Evolutionary conservation across 257 asterid species (phyloP).

Genomic region (Solanum etuberosum): DNA sequence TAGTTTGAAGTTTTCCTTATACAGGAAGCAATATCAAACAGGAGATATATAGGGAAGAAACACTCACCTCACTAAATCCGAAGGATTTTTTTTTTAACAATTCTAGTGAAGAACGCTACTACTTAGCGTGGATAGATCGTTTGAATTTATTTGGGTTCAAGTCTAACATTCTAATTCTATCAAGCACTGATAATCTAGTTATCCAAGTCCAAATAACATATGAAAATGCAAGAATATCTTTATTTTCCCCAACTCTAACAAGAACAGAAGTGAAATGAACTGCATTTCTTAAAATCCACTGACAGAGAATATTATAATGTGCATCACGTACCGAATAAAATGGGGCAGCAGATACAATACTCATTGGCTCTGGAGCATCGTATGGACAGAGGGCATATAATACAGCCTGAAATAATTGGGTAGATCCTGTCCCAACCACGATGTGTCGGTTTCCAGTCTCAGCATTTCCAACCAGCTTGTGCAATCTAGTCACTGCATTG

Average conservation of each 20-base stretch:
- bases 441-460: slow-evolving; percentile 54
- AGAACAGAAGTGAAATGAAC: not conserved
- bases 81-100: too few relatives aligned
- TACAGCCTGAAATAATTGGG: slow-evolving; percentile 85
- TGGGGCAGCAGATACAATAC: slow-evolving; percentile 86
- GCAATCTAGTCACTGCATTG: slow-evolving; percentile 47
- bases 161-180: not conserved
- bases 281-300: not conserved
- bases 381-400: slow-evolving; percentile 66
- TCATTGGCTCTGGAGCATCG: slow-evolving; percentile 48
- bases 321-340: slow-evolving; percentile 64
- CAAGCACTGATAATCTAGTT: not conserved
- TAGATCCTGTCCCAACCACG: slow-evolving; percentile 91
- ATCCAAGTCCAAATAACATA: not conserved
- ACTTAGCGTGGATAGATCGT: not conserved
- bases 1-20: not conserved
- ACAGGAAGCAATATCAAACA: not conserved
- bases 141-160: not conserved
- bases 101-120: not conserved
- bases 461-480: slow-evolving; percentile 74
- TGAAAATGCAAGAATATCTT: not conserved
- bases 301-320: not conserved
- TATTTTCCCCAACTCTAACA: not conserved
- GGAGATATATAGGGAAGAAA: not conserved
- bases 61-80: not conserved